These are phyloP conservation scores for Calycina marina DNA, from an alignment of 2,329 filamentous ascomycete genomes.

Conservation along the genomic window DNA sequence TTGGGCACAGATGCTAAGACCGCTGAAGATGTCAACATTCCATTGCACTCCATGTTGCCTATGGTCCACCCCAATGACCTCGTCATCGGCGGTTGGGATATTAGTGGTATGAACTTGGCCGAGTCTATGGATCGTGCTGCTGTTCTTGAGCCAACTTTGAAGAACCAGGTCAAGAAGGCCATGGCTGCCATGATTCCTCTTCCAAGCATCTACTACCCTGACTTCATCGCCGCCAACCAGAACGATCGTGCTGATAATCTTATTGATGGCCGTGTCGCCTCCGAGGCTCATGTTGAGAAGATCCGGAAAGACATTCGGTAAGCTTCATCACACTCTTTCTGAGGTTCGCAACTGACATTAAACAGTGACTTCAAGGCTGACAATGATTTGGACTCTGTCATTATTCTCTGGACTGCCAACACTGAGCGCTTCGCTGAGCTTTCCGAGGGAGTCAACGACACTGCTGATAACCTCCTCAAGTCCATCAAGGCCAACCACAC, in stretches of 20 bases:
- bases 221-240: slow-evolving; percentile 98
- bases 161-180: slow-evolving; percentile 80
- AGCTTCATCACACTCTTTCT: slow-evolving; percentile 17
- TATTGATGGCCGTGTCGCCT: slow-evolving; percentile 70
- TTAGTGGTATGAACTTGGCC: slow-evolving; percentile 78
- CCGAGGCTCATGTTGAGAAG: slow-evolving; percentile 76
- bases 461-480: slow-evolving; percentile 43
- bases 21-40: slow-evolving; percentile 83
- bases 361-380: slow-evolving; percentile 70
- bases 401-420: slow-evolving; percentile 97
- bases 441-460: slow-evolving; percentile 83
- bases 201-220: slow-evolving; percentile 94
- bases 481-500: slow-evolving; percentile 62
- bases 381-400: slow-evolving; percentile 82
- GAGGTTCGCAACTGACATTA: neutral
- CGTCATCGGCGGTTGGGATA: slow-evolving; percentile 93
- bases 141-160: slow-evolving; percentile 90
- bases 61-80: slow-evolving; percentile 98
- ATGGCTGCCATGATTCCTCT: slow-evolving; percentile 80
- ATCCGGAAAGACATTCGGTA: slow-evolving; percentile 84
- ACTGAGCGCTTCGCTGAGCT: slow-evolving; percentile 93
- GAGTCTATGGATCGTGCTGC: slow-evolving; percentile 89
- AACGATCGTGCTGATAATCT: slow-evolving; percentile 91
- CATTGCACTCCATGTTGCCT: slow-evolving; percentile 84
- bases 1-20: slow-evolving; percentile 78